Conservation (phyloP, 164 flowering plant species). For the Sextonia rubra region DNA sequence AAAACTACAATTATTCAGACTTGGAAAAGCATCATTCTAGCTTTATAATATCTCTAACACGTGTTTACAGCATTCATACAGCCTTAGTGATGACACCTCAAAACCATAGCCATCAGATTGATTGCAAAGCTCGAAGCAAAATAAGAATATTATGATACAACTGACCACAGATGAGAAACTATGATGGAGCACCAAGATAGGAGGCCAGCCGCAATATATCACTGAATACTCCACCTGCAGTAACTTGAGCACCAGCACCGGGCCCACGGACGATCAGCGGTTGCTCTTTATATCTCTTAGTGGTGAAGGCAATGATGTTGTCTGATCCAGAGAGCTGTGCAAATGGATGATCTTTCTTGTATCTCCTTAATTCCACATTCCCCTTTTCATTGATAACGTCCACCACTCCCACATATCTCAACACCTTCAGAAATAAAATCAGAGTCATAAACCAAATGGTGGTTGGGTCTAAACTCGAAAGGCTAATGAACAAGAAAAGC, state of each 20-base stretch:
- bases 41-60: too few relatives aligned
- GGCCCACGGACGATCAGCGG: conserved; percentile 94
- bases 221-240: conserved; percentile 91
- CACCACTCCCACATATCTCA: conserved; percentile 94
- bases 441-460: not conserved
- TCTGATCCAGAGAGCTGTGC: conserved; percentile 97
- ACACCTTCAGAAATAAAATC: conserved; percentile 45
- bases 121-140: too few relatives aligned
- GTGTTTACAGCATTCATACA: too few relatives aligned
- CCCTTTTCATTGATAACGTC: conserved; percentile 65
- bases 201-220: conserved; percentile 85
- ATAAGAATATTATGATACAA: too few relatives aligned
- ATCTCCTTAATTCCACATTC: conserved; percentile 55
- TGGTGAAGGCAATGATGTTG: conserved; percentile 91
- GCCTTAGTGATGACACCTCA: too few relatives aligned
- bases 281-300: conserved; percentile 72
- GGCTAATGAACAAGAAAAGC: not conserved
- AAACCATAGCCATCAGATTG: too few relatives aligned
- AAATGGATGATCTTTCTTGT: conserved; percentile 83
- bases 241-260: conserved; percentile 97
- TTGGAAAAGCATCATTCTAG: too few relatives aligned
- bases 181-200: conserved; percentile 93
- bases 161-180: conserved; percentile 2
- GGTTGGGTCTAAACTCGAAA: too few relatives aligned
- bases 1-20: too few relatives aligned